Evolutionary conservation across 148 eudicot species (phyloP).

Genomic region (Cornus suecica): DNA sequence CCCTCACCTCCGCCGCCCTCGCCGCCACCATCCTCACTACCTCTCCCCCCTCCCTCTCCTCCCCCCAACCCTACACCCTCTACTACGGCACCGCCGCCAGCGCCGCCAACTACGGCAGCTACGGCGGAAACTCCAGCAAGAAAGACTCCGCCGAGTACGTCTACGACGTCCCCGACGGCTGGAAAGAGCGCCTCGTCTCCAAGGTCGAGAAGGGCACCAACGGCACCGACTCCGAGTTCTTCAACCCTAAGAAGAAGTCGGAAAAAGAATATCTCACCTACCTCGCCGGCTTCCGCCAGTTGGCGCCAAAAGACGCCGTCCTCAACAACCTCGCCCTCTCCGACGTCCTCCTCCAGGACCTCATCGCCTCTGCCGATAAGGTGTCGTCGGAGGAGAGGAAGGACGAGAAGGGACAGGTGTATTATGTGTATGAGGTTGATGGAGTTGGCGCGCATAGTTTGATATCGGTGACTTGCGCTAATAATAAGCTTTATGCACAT

Average conservation of each 20-base stretch:
- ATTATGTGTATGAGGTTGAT: conserved; percentile 77
- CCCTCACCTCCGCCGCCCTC: conserved; percentile 44
- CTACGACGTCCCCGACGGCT: conserved; percentile 82
- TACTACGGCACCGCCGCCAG: conserved; percentile 96
- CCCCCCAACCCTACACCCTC: conserved; percentile 23
- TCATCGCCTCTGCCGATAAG: conserved; percentile 57
- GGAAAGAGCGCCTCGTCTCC: conserved; percentile 80
- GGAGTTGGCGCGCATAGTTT: conserved; percentile 62
- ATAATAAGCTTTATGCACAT: conserved; percentile 83
- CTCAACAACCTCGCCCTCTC: conserved; percentile 76
- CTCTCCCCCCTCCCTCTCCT: conserved; percentile 41
- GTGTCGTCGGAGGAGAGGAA: conserved; percentile 55
- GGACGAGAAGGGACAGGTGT: conserved; percentile 76
- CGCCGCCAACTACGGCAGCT: conserved; percentile 90
- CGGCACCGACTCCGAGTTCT: conserved; percentile 90
- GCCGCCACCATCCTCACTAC: conserved; percentile 36
- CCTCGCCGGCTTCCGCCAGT: conserved; percentile 56
- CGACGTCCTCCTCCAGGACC: conserved; percentile 66
- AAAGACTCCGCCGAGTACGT: conserved; percentile 81
- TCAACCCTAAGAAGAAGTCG: conserved; percentile 71
- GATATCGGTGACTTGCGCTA: conserved; percentile 80
- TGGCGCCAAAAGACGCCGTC: conserved; percentile 70
- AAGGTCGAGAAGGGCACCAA: conserved; percentile 91
- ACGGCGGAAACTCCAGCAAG: conserved; percentile 80
- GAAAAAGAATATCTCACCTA: conserved; percentile 77